phyloP scores from a whole-genome alignment of 257 asterid genomes.

The Nicotiana knightiana region DNA sequence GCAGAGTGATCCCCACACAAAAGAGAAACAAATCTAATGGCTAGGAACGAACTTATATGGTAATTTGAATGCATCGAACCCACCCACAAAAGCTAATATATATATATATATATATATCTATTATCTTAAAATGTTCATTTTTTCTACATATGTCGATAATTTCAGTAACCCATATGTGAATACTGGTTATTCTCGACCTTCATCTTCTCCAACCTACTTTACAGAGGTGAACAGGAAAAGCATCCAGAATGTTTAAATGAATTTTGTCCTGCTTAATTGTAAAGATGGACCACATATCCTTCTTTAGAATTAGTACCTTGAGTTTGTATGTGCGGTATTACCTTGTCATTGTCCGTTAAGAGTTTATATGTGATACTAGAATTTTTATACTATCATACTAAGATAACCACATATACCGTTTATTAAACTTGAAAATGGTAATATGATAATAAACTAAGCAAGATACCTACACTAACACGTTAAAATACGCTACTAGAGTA shows the following conservation, averaged over 20 bases:
- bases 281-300: slow-evolving; percentile 1
- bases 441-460: too few relatives aligned
- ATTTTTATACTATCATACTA: neutral
- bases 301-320: neutral
- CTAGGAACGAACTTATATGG: slow-evolving; percentile 25
- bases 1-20: slow-evolving; percentile 26
- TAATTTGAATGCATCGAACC: slow-evolving; percentile 26
- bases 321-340: neutral
- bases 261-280: slow-evolving; percentile 1
- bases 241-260: neutral
- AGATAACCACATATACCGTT: neutral
- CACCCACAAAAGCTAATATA: slow-evolving; percentile 17
- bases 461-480: too few relatives aligned
- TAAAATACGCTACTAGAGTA: too few relatives aligned
- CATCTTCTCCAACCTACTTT: neutral
- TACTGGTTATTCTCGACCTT: neutral
- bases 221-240: neutral
- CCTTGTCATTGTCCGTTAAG: neutral
- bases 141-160: neutral
- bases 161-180: neutral
- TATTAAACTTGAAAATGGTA: too few relatives aligned
- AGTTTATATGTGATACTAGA: neutral
- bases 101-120: too few relatives aligned
- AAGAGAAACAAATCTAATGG: slow-evolving; percentile 26
- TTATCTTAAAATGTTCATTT: neutral